These are phyloP conservation scores for Kwoniella dejecticola DNA, from an alignment of 768 basidiomycete species.

Conservation along the genomic window DNA sequence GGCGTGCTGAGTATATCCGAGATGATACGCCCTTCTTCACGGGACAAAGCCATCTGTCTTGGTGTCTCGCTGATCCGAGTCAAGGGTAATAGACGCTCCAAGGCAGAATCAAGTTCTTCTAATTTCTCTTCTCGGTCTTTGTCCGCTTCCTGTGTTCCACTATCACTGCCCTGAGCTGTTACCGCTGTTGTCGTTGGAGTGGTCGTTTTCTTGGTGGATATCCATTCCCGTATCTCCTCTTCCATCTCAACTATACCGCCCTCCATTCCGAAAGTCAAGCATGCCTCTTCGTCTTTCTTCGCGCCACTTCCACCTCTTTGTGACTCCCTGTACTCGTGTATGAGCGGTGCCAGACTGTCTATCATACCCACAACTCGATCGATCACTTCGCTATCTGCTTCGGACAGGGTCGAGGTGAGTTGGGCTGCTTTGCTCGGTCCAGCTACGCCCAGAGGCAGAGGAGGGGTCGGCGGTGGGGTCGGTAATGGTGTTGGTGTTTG, in stretches of 20 bases:
- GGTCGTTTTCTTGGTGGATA: not conserved
- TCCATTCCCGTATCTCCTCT: conserved; percentile 13
- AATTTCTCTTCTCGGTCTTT: conserved; percentile 15
- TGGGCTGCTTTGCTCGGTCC: conserved; percentile 10
- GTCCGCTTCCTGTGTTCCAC: not conserved
- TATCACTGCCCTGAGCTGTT: not conserved
- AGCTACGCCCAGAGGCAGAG: conserved; percentile 2
- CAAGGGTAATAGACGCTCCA: conserved; percentile 27
- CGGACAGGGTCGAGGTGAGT: conserved; percentile 1
- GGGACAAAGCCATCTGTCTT: conserved; percentile 41
- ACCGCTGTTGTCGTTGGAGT: too few relatives aligned
- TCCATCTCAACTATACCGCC: conserved; percentile 14
- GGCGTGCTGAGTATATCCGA: conserved; percentile 12
- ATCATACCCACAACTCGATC: conserved; percentile 12
- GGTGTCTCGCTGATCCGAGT: conserved; percentile 39
- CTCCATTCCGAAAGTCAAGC: not conserved
- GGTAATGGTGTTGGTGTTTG: not conserved
- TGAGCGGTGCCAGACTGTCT: conserved; percentile 13
- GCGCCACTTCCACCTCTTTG: not conserved
- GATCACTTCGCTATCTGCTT: conserved; percentile 12
- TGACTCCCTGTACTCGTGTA: conserved; percentile 21
- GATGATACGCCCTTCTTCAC: conserved; percentile 40
- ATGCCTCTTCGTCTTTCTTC: not conserved
- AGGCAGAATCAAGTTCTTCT: conserved; percentile 34
- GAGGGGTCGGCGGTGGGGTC: conserved; percentile 5